phyloP scores from a whole-genome alignment of 1,284 basidiomycete genomes.

The Apiotrichum domesticum region DNA sequence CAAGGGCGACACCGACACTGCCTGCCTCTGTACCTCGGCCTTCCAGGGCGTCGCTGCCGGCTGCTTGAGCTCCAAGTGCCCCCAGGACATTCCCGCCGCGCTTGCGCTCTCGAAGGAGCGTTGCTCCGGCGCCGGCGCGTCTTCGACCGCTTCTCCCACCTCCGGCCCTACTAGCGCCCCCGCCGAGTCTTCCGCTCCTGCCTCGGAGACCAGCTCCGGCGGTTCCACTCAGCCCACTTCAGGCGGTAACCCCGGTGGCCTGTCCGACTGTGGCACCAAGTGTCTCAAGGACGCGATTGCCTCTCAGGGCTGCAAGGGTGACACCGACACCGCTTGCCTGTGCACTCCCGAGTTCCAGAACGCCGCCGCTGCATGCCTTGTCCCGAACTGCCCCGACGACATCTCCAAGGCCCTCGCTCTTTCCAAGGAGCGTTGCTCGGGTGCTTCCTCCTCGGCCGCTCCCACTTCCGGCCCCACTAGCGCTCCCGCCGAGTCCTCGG shows the following conservation, averaged over 20 bases:
- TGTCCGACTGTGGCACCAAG: not conserved
- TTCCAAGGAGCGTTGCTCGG: not conserved
- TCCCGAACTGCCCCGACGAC: not conserved
- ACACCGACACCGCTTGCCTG: constrained; percentile 3
- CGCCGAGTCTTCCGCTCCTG: not conserved
- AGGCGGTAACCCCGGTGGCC: not conserved
- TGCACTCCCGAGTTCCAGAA: not conserved
- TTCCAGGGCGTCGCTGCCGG: not conserved
- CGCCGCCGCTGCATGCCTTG: not conserved
- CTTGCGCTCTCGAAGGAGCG: not conserved
- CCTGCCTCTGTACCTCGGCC: constrained; percentile 3
- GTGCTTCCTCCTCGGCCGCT: not conserved
- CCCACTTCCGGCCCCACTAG: too few species aligned
- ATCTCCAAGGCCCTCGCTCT: constrained; percentile 1
- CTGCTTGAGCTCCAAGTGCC: not conserved
- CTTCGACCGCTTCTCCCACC: not conserved
- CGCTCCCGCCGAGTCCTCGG: too few species aligned
- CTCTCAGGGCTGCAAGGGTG: constrained; percentile 1
- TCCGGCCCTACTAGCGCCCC: not conserved
- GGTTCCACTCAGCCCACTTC: not conserved
- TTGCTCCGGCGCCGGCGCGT: not conserved
- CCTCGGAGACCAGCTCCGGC: not conserved
- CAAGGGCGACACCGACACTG: constrained; percentile 2
- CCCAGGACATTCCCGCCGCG: not conserved
- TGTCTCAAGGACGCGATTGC: not conserved